Evolutionary conservation across 805 yeast species (phyloP).

Genomic region (Kodamaea fukazawae): DNA sequence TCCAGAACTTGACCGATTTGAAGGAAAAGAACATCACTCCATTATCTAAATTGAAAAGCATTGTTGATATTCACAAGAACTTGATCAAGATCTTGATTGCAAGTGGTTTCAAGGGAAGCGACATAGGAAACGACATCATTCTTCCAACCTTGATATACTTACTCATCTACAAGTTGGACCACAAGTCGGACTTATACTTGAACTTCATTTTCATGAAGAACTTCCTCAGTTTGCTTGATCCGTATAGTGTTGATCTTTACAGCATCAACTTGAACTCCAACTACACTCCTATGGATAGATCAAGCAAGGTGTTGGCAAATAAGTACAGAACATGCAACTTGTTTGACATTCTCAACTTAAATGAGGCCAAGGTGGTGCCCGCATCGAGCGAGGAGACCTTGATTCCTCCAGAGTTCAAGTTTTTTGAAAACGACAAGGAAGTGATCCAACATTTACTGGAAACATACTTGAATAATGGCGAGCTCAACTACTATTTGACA

Average conservation of each 20-base stretch:
- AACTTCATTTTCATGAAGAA: slow-evolving; percentile 37
- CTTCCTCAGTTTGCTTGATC: slow-evolving; percentile 33
- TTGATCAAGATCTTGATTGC: slow-evolving; percentile 18
- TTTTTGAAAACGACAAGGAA: slow-evolving; percentile 30
- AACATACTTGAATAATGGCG: slow-evolving; percentile 36
- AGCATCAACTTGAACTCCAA: slow-evolving; percentile 17
- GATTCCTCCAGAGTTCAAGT: slow-evolving; percentile 13
- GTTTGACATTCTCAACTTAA: slow-evolving; percentile 31
- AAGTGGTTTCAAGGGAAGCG: slow-evolving; percentile 20
- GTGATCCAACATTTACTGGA: slow-evolving; percentile 26
- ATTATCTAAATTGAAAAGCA: slow-evolving; percentile 26
- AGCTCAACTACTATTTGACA: slow-evolving; percentile 37
- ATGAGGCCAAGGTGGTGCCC: slow-evolving; percentile 10
- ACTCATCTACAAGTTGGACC: slow-evolving; percentile 26
- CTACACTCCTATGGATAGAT: slow-evolving; percentile 17
- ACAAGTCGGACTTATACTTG: slow-evolving; percentile 28
- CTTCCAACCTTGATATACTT: slow-evolving; percentile 39
- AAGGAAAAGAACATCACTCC: slow-evolving; percentile 27
- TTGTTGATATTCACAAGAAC: slow-evolving; percentile 33
- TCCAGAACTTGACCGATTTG: slow-evolving; percentile 17
- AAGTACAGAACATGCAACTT: slow-evolving; percentile 20
- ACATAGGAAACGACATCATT: slow-evolving; percentile 38
- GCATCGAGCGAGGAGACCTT: slow-evolving; percentile 1
- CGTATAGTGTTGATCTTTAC: slow-evolving; percentile 24
- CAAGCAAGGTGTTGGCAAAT: slow-evolving; percentile 13